Base-by-base conservation (phyloP, 2,329 filamentous ascomycete species). In the Sporothrix protearum region DNA sequence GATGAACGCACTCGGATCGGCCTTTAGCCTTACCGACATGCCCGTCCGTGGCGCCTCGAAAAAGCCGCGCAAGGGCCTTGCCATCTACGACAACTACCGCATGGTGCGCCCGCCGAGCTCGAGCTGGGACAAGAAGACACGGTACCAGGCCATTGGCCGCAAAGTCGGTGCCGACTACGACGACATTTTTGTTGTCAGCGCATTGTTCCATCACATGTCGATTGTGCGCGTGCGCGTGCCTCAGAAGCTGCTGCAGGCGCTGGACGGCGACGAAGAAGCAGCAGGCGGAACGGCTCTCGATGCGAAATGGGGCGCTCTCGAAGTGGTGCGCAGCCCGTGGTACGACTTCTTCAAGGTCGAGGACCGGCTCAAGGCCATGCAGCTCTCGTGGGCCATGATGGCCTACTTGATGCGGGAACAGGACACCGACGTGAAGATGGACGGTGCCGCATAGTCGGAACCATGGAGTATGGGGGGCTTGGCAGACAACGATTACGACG, bases 81-180 rank as follows among this genome's bases (percentile, higher is more conserved):
- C 83, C 73, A 83, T 89, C 63, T 90, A 90, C 77, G 88, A 90
- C 77, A 86, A 83, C 75, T 90, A 90, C 79, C 85, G 88, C 71
- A 89, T 87, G 83, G 82, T 90, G 59, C 83, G 86, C 1, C 86
- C 85, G 9, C 88, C 88, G 0, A 79, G 85, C 10, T 80, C 83
- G 7, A 85, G 83, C 28, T 91, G 88, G 88, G 88, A 91, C 76
- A 82, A 81, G 72, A 89, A 88, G 79, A 83, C 85, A 39, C 81
- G 83, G 45, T 90, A 90, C 76, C 79, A 82, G 73, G 83, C 87
- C 28, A 86, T 91, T 71, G 88, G 88, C 5, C 85, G 84, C 73
- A 77, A 78, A 12, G 75, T 75, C 0, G 85, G 84, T 1, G 81
- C 78, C 1, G 81, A 81, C 45, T 85, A 85, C 76, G 88, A 91